Conservation (phyloP, 148 eudicot species). For the Cornus kousa region DNA sequence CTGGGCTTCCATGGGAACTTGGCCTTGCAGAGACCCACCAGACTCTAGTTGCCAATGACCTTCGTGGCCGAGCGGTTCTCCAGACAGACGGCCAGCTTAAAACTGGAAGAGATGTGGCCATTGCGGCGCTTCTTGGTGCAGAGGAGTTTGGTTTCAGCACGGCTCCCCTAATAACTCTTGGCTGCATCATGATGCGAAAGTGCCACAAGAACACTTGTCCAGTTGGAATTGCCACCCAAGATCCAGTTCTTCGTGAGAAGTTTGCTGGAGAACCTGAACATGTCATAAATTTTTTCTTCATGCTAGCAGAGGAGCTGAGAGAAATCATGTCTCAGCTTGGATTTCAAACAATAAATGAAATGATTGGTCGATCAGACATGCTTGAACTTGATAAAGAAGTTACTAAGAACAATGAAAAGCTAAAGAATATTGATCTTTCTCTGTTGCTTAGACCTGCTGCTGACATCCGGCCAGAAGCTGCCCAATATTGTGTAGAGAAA, state of each 20-base stretch:
- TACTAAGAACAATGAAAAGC: conserved; percentile 69
- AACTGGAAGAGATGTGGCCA: conserved; percentile 97
- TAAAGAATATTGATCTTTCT: conserved; percentile 89
- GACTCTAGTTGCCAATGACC: conserved; percentile 95
- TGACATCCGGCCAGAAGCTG: conserved; percentile 88
- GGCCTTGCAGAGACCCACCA: conserved; percentile 99
- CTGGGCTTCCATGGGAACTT: conserved; percentile 99
- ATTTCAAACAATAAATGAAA: conserved; percentile 68
- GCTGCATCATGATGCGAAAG: conserved; percentile 99
- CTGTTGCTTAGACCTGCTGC: conserved; percentile 88
- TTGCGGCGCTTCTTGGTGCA: conserved; percentile 98
- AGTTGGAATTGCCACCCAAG: conserved; percentile 98
- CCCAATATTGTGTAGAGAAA: conserved; percentile 84
- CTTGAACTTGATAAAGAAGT: conserved; percentile 85
- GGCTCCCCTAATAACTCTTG: conserved; percentile 94
- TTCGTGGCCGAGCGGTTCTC: conserved; percentile 86
- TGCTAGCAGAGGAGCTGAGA: conserved; percentile 97
- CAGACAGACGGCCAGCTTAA: conserved; percentile 97
- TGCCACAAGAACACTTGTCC: conserved; percentile 99
- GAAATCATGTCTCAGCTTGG: conserved; percentile 97
- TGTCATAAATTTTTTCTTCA: conserved; percentile 95
- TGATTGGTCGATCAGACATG: conserved; percentile 97
- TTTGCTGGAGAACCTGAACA: conserved; percentile 99
- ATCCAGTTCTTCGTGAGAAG: conserved; percentile 92
- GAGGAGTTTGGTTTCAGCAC: conserved; percentile 99